phyloP scores from a whole-genome alignment of 441 rosid genomes.

The Erodium texanum region DNA sequence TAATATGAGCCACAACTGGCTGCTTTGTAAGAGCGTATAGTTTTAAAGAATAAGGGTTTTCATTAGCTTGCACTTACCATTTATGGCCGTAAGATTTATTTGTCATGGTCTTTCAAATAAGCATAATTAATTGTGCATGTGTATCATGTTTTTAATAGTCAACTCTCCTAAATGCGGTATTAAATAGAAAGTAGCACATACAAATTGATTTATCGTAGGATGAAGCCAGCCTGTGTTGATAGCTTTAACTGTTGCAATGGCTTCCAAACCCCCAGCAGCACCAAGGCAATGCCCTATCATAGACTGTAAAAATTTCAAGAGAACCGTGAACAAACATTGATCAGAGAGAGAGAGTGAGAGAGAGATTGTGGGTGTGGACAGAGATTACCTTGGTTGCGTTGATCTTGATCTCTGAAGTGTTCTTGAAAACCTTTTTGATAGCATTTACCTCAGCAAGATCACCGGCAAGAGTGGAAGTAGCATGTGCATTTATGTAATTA shows the following conservation, averaged over 20 bases:
- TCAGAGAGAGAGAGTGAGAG: background rate
- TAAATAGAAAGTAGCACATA: conserved; percentile 11
- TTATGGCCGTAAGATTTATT: too few species aligned
- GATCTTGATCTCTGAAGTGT: conserved; percentile 62
- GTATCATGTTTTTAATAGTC: background rate
- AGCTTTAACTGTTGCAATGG: conserved; percentile 58
- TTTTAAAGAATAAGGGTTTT: too few species aligned
- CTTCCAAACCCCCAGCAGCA: conserved; percentile 60
- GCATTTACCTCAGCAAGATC: conserved; percentile 68
- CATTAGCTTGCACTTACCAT: too few species aligned
- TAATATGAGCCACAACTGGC: too few species aligned
- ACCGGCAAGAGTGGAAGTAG: conserved; percentile 60
- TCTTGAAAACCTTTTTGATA: conserved; percentile 48
- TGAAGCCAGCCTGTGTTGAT: conserved; percentile 62
- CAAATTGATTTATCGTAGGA: conserved; percentile 64
- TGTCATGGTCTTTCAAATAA: too few species aligned
- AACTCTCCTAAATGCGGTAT: background rate
- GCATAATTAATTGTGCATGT: background rate
- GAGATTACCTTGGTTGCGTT: conserved; percentile 49
- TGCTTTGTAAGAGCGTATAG: too few species aligned
- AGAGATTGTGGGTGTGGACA: background rate
- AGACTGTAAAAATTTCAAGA: conserved; percentile 26
- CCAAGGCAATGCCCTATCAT: conserved; percentile 63
- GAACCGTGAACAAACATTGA: background rate
- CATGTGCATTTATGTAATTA: conserved; percentile 60